A percentile compares a stretch with the other conserved stretches of the same genome.
These are phyloP conservation scores for Colletotrichum limetticola DNA, from an alignment of 2,329 filamentous ascomycete species.

Conservation along the genomic window DNA sequence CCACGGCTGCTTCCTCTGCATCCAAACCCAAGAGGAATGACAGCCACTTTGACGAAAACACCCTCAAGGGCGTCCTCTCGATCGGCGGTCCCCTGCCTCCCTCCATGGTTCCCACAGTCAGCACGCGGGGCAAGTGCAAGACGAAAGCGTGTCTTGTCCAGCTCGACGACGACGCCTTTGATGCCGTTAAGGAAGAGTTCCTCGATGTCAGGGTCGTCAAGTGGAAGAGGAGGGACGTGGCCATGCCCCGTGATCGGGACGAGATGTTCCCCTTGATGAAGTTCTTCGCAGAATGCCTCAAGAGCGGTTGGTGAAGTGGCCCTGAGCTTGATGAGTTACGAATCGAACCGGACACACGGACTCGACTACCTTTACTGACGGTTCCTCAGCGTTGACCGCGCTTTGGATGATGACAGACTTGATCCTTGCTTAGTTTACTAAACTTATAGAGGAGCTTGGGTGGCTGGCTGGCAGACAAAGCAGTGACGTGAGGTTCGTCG, in stretches of 20 bases:
- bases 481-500: neutral
- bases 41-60: conserved; percentile 24
- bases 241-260: conserved; percentile 84
- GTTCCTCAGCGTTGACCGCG: neutral
- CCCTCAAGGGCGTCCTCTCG: conserved; percentile 68
- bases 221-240: conserved; percentile 78
- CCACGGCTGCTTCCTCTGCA: neutral
- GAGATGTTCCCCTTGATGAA: conserved; percentile 94
- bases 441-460: neutral
- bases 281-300: conserved; percentile 76
- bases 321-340: neutral
- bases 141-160: conserved; percentile 72
- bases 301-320: conserved; percentile 38
- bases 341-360: neutral
- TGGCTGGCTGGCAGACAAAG: neutral
- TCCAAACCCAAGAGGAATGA: conserved; percentile 12
- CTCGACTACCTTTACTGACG: neutral
- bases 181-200: conserved; percentile 74
- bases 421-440: neutral
- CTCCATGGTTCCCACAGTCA: conserved; percentile 60
- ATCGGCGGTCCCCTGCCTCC: conserved; percentile 70
- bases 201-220: conserved; percentile 72
- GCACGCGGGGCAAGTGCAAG: conserved; percentile 62
- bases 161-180: conserved; percentile 71
- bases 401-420: neutral